phyloP scores from a whole-genome alignment of 768 basidiomycete genomes.

The Tulasnella sp. region DNA sequence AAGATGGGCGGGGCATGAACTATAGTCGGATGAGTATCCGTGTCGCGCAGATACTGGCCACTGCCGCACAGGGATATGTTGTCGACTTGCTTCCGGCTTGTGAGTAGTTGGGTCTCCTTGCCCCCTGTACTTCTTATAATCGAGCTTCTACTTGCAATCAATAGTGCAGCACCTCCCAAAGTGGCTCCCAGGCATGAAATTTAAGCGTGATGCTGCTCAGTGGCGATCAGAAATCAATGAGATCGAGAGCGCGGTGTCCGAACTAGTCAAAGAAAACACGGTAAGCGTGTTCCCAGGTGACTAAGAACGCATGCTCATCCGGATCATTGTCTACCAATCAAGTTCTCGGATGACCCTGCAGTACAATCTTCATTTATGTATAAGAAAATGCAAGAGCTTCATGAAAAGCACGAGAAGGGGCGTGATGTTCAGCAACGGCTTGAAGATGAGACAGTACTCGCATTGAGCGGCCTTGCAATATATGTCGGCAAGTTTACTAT shows the following conservation, averaged over 20 bases:
- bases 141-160: not conserved
- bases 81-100: not conserved
- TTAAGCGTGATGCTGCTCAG: constrained; percentile 12
- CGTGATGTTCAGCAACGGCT: too few relatives aligned
- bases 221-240: not conserved
- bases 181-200: constrained; percentile 37
- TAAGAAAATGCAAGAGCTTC: too few relatives aligned
- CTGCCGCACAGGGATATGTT: not conserved
- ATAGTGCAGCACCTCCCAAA: constrained; percentile 34
- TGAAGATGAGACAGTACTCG: too few relatives aligned
- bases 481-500: too few relatives aligned
- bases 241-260: not conserved
- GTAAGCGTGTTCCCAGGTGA: not conserved
- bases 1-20: not conserved
- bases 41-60: not conserved
- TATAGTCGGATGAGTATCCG: not conserved
- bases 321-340: too few relatives aligned
- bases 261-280: not conserved
- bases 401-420: too few relatives aligned
- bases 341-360: too few relatives aligned
- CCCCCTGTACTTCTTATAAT: not conserved
- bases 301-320: not conserved
- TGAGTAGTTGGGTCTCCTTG: not conserved
- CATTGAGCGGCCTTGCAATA: too few relatives aligned
- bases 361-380: too few relatives aligned